These are phyloP conservation scores for Trichoderma koningiopsis DNA, from an alignment of 2,329 filamentous ascomycete species.

Conservation along the genomic window DNA sequence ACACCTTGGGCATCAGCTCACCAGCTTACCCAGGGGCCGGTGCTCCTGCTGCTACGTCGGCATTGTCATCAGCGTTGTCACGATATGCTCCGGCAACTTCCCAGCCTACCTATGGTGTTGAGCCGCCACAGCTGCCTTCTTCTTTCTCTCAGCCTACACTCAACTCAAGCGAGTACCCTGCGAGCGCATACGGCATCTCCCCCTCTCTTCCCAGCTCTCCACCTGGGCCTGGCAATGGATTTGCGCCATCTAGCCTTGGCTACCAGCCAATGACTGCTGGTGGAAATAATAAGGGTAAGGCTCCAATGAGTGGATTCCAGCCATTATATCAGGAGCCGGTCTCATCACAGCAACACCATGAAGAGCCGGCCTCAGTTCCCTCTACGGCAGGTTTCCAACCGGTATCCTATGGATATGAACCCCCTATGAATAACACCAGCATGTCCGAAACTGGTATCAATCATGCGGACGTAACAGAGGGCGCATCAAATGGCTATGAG, in stretches of 20 bases:
- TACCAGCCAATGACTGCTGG: slow-evolving; percentile 34
- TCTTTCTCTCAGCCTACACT: slow-evolving; percentile 32
- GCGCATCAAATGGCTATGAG: slow-evolving; percentile 54
- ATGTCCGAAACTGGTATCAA: slow-evolving; percentile 28
- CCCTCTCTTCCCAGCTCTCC: slow-evolving; percentile 30
- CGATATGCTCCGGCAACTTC: slow-evolving; percentile 41
- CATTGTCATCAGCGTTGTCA: slow-evolving; percentile 38
- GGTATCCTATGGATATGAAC: slow-evolving; percentile 51
- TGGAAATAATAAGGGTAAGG: slow-evolving; percentile 2
- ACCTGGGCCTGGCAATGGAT: slow-evolving; percentile 28
- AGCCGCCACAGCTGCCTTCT: slow-evolving; percentile 55
- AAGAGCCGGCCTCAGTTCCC: slow-evolving; percentile 24
- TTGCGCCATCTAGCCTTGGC: slow-evolving; percentile 29
- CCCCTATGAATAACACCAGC: slow-evolving; percentile 45
- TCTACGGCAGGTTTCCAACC: slow-evolving; percentile 47
- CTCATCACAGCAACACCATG: not conserved
- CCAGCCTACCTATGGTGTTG: slow-evolving; percentile 37
- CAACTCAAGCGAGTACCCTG: slow-evolving; percentile 37
- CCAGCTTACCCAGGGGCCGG: slow-evolving; percentile 37
- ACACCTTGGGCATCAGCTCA: slow-evolving; percentile 67
- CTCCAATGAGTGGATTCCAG: slow-evolving; percentile 33
- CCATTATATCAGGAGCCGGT: slow-evolving; percentile 30
- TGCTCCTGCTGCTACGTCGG: slow-evolving; percentile 39
- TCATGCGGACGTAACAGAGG: slow-evolving; percentile 33
- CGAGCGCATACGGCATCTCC: slow-evolving; percentile 43